These are phyloP conservation scores for Epichloe scottii DNA, from an alignment of 2,329 filamentous ascomycete species.

Conservation along the genomic window DNA sequence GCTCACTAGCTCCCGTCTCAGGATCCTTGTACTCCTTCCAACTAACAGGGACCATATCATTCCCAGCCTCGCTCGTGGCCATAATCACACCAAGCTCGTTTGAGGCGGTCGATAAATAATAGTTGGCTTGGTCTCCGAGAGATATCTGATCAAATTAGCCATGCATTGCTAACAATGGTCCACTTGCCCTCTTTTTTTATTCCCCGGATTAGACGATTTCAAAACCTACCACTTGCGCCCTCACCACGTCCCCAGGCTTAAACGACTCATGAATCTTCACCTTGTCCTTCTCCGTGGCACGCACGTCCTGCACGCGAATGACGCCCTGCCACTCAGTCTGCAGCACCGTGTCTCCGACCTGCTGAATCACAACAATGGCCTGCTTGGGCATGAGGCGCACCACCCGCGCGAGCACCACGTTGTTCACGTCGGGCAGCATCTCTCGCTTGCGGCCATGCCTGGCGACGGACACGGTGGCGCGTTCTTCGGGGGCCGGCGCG, in stretches of 20 bases:
- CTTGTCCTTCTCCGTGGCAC: slow-evolving; percentile 91
- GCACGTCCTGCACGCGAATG: slow-evolving; percentile 79
- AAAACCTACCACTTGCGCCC: slow-evolving; percentile 61
- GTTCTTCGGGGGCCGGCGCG: slow-evolving; percentile 27
- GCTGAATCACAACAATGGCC: slow-evolving; percentile 74
- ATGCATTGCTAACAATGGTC: neutral
- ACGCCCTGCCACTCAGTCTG: slow-evolving; percentile 75
- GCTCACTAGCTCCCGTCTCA: slow-evolving; percentile 62
- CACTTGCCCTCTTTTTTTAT: neutral
- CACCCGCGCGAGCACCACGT: slow-evolving; percentile 71
- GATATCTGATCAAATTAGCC: slow-evolving; percentile 48
- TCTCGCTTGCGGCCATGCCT: slow-evolving; percentile 44
- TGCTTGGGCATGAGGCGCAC: slow-evolving; percentile 76
- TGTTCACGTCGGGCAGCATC: slow-evolving; percentile 69
- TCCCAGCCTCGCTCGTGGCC: slow-evolving; percentile 76
- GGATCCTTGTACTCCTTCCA: slow-evolving; percentile 93
- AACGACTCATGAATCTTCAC: slow-evolving; percentile 87
- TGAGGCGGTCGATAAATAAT: slow-evolving; percentile 83
- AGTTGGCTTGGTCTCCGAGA: slow-evolving; percentile 84
- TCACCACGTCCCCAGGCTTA: slow-evolving; percentile 81
- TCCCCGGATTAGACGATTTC: neutral
- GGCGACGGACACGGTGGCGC: slow-evolving; percentile 44
- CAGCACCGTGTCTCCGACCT: slow-evolving; percentile 60
- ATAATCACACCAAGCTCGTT: slow-evolving; percentile 92
- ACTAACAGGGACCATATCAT: slow-evolving; percentile 82